phyloP scores from a whole-genome alignment of 2,329 filamentous ascomycete species.

The Cladophialophora immunda region DNA sequence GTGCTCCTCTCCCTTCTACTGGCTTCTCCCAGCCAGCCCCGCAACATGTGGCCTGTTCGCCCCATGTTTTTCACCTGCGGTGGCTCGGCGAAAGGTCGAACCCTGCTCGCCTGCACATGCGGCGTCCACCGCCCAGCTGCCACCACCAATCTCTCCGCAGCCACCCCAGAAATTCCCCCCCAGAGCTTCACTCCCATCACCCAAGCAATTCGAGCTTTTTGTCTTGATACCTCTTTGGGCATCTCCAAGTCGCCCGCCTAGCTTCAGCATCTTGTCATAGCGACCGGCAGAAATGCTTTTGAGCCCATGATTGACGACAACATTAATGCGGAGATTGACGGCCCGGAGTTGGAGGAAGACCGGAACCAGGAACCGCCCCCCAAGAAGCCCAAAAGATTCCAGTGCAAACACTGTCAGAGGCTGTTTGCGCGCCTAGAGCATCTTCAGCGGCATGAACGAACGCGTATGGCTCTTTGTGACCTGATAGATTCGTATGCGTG shows the following conservation, averaged over 20 bases:
- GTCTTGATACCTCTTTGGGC: conserved; percentile 15
- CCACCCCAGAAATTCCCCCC: conserved; percentile 17
- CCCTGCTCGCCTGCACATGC: conserved; percentile 6
- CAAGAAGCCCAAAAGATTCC: conserved; percentile 54
- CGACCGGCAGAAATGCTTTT: conserved; percentile 14
- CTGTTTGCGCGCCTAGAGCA: conserved; percentile 50
- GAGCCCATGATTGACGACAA: conserved; percentile 30
- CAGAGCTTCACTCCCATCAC: conserved; percentile 13
- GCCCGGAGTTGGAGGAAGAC: conserved; percentile 21
- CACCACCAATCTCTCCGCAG: conserved; percentile 12
- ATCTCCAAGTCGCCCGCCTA: conserved; percentile 5
- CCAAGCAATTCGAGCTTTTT: not conserved
- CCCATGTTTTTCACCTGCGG: conserved; percentile 17
- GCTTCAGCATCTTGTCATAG: conserved; percentile 4
- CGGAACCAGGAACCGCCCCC: conserved; percentile 39
- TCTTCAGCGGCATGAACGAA: conserved; percentile 52
- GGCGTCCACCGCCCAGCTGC: not conserved
- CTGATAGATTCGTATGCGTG: not conserved
- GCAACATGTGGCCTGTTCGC: conserved; percentile 11
- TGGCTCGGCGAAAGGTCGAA: not conserved
- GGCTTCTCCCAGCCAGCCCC: not conserved
- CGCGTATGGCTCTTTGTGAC: conserved; percentile 38
- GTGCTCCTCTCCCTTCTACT: not conserved
- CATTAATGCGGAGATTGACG: conserved; percentile 22
- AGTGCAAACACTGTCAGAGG: conserved; percentile 39